Evolutionary conservation across 495 filamentous ascomycete genomes (phyloP), one percentile per base, ranked within the genome.

Genomic region (Aspergillus heteromorphus): DNA sequence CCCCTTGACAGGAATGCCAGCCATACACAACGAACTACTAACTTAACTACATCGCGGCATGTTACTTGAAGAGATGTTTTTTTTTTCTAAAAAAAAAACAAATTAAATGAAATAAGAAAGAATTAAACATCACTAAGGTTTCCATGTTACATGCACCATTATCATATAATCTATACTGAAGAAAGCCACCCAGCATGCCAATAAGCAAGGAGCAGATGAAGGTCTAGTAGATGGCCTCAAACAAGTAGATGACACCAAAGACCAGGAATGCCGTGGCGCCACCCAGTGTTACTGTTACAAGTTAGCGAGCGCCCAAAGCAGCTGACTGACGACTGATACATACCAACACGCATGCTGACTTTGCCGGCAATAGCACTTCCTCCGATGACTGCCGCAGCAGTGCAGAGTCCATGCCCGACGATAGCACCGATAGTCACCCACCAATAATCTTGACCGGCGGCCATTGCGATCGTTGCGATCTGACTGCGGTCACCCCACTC

Each of bases 391-490:
- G 93, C 93, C 40, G 87, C 86, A 23, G 87, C 86, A 6, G 93
- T 98, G 72, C 93, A 98, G 47, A 90, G 79, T 23, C 82, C 85
- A 69, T 98, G 93, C 36, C 95, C 93, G 5, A 82, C 76, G 41
- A 96, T 82, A 7, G 93, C 92, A 49, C 93, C 93, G 51, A 91
- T 75, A 4, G 91, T 96, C 14, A 98, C 93, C 90, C 91, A 97
- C 93, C 92, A 97, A 65, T 97, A 97, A 66, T 97, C 95, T 72
- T 95, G 89, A 2, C 93, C 93, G 9, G 93, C 93, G 43, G 93
- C 95, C 93, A 98, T 98, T 36, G 93, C 93, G 64, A 98, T 96
- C 6, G 93, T 98, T 14, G 93, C 95, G 64, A 98, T 98, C 70
- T 98, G 93, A 65, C 89, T 95, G 55, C 93, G 85, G 65, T 98